Percentiles rank a stretch among this genome's conserved stretches.
These are phyloP conservation scores for Suhomyces sp. DNA, from an alignment of 805 yeast species.

Conservation along the genomic window DNA sequence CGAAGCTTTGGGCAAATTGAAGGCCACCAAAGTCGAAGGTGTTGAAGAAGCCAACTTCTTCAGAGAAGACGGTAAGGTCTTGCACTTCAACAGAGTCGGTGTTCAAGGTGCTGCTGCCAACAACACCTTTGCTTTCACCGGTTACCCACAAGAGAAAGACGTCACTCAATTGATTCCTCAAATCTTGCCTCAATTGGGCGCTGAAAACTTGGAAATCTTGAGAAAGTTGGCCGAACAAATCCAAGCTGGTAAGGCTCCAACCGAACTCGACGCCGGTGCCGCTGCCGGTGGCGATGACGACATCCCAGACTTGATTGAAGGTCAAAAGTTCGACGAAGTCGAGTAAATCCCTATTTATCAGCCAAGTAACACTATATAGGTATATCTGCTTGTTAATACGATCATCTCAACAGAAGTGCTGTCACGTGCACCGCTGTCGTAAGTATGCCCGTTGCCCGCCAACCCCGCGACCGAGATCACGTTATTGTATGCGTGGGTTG, in stretches of 20 bases:
- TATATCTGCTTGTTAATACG: neutral
- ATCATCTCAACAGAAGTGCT: neutral
- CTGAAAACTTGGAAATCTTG: conserved; percentile 88
- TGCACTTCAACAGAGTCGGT: conserved; percentile 95
- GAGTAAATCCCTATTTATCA: conserved; percentile 25
- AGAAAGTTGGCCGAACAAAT: conserved; percentile 86
- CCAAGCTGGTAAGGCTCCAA: conserved; percentile 58
- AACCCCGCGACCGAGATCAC: neutral
- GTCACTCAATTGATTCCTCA: conserved; percentile 90
- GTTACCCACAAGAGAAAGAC: conserved; percentile 89
- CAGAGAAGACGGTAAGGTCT: conserved; percentile 92
- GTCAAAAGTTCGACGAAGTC: conserved; percentile 76
- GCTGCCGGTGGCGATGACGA: conserved; percentile 37
- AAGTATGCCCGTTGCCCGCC: too few relatives aligned
- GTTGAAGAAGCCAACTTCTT: conserved; percentile 97
- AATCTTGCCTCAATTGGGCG: conserved; percentile 93
- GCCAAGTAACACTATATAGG: neutral
- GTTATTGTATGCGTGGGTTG: neutral
- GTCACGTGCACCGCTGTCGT: neutral
- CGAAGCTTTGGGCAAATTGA: conserved; percentile 82
- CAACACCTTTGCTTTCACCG: conserved; percentile 93
- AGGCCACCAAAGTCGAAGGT: conserved; percentile 83
- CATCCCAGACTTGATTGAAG: conserved; percentile 80
- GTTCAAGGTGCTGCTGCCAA: conserved; percentile 88
- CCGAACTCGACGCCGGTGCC: conserved; percentile 44